Evolutionary conservation across 192 early-diverging fungal genomes (phyloP).

Genomic region (Podila epigama): DNA sequence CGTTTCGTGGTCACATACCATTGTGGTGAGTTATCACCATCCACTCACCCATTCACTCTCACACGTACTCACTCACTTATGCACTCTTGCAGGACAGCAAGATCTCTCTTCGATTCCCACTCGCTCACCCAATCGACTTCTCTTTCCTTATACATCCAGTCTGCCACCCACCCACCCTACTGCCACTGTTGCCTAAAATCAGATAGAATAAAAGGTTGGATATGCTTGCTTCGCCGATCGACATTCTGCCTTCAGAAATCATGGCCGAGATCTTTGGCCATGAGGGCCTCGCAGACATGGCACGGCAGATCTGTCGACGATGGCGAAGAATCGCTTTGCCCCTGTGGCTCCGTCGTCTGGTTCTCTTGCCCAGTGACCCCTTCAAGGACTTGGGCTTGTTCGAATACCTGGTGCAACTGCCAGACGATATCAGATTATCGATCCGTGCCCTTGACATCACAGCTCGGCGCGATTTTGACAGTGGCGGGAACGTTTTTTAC

Average conservation of each 20-base stretch:
- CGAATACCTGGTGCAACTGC: slow-evolving; percentile 7
- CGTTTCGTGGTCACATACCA: background rate
- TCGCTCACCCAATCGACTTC: background rate
- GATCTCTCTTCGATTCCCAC: background rate
- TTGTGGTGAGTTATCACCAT: background rate
- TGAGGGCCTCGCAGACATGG: slow-evolving; percentile 35
- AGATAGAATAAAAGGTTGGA: too few relatives aligned
- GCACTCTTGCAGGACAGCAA: too few relatives aligned
- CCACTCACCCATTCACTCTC: background rate
- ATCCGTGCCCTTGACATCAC: slow-evolving; percentile 38
- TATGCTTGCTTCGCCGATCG: too few relatives aligned
- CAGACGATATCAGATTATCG: slow-evolving; percentile 17
- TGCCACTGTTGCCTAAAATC: too few relatives aligned
- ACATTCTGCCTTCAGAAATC: slow-evolving; percentile 35
- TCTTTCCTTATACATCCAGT: background rate
- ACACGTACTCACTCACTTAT: background rate
- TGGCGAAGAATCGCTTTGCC: slow-evolving; percentile 38
- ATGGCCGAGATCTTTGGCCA: slow-evolving; percentile 32
- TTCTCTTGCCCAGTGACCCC: slow-evolving; percentile 31
- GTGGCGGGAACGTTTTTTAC: slow-evolving; percentile 12
- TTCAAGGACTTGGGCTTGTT: slow-evolving; percentile 39
- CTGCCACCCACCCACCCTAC: too few relatives aligned
- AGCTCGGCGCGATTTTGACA: slow-evolving; percentile 28
- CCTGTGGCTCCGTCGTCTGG: slow-evolving; percentile 25
- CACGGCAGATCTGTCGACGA: slow-evolving; percentile 31